Evolutionary conservation across 208 protist species (phyloP).

Genomic region (Leptomonas pyrrhocoris): DNA sequence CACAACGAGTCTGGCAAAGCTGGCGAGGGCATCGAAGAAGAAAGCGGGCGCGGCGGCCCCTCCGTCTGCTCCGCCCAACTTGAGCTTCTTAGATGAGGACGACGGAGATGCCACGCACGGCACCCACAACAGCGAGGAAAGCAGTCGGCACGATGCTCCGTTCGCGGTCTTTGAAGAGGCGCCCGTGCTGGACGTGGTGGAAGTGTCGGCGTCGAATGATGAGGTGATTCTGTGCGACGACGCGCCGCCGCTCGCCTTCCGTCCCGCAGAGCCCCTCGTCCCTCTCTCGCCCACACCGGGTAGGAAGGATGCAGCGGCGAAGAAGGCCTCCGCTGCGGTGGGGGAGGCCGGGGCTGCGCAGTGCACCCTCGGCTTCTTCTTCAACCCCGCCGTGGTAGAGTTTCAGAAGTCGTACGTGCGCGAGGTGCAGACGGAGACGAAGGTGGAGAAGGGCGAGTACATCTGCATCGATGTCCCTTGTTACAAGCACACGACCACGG

Average conservation of each 20-base stretch:
- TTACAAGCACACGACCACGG: slow-evolving; percentile 48
- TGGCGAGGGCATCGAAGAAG: slow-evolving; percentile 70
- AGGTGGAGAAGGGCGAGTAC: slow-evolving; percentile 68
- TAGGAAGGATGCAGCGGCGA: slow-evolving; percentile 2
- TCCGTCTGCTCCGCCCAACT: not conserved
- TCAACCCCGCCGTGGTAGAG: slow-evolving; percentile 57
- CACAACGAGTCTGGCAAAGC: slow-evolving; percentile 67
- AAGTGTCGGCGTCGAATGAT: slow-evolving; percentile 57
- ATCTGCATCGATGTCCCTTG: slow-evolving; percentile 58
- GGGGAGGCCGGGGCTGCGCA: slow-evolving; percentile 27
- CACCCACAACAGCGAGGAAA: slow-evolving; percentile 19
- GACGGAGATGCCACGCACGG: slow-evolving; percentile 16
- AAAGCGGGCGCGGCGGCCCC: not conserved
- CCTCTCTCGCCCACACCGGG: not conserved
- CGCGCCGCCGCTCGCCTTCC: slow-evolving; percentile 71
- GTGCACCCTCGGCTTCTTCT: slow-evolving; percentile 56
- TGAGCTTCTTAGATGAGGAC: slow-evolving; percentile 39
- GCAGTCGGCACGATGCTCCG: slow-evolving; percentile 5
- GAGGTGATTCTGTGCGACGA: slow-evolving; percentile 85
- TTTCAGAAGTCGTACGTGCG: slow-evolving; percentile 74
- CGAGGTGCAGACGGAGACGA: slow-evolving; percentile 65
- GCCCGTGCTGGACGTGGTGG: slow-evolving; percentile 46
- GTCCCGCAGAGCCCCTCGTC: slow-evolving; percentile 15
- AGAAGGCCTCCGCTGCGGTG: not conserved
- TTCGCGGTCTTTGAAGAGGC: slow-evolving; percentile 7